Conservation (phyloP, 2,329 filamentous ascomycete species). For the Arachnopeziza araneosa region DNA sequence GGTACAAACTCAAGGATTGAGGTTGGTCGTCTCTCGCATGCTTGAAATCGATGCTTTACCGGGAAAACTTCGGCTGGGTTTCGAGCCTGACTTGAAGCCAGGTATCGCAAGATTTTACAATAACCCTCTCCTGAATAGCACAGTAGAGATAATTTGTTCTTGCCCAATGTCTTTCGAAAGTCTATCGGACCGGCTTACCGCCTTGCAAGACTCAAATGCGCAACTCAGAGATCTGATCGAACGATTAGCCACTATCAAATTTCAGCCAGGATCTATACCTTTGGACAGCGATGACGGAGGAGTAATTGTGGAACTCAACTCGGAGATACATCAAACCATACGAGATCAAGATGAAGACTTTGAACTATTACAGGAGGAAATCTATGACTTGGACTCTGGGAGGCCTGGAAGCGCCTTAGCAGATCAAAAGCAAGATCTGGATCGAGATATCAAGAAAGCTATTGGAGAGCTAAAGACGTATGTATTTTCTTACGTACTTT, state of each 20-base stretch:
- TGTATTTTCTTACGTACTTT: constrained; percentile 8
- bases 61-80: not conserved
- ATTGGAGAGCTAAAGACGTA: constrained; percentile 68
- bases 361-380: constrained; percentile 72
- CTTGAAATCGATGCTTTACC: not conserved
- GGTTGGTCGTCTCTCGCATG: not conserved
- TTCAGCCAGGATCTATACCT: constrained; percentile 52
- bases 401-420: constrained; percentile 48
- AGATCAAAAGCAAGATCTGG: constrained; percentile 59
- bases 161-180: constrained; percentile 52
- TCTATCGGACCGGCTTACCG: constrained; percentile 54
- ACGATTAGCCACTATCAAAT: constrained; percentile 51
- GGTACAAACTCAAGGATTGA: not conserved
- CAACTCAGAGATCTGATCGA: constrained; percentile 56
- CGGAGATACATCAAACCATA: constrained; percentile 73
- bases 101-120: constrained; percentile 1
- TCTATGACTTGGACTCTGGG: constrained; percentile 58
- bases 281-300: constrained; percentile 40
- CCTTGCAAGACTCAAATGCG: constrained; percentile 54
- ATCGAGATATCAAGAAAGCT: constrained; percentile 61
- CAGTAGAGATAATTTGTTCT: not conserved
- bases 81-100: not conserved
- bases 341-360: constrained; percentile 79
- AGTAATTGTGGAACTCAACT: constrained; percentile 64
- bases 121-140: not conserved